Percentiles rank a stretch among this genome's conserved stretches.
phyloP scores from a whole-genome alignment of 108 stramenopile species.

The Poteriospumella lacustris region DNA sequence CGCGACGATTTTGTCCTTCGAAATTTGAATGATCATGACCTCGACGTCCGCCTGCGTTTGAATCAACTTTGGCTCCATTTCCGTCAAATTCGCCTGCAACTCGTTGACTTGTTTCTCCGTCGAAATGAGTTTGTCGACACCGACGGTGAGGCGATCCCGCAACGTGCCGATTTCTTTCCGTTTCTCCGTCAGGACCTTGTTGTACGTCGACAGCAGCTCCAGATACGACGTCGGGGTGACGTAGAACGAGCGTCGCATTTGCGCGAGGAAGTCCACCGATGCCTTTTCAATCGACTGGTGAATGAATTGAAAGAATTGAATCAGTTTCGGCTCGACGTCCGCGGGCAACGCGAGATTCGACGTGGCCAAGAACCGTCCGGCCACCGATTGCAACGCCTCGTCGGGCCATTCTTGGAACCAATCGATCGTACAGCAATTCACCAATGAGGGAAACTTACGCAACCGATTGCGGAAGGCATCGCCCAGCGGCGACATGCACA shows the following conservation, averaged over 20 bases:
- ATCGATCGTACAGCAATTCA: conserved; percentile 62
- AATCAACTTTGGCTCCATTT: conserved; percentile 52
- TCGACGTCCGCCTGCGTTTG: conserved; percentile 50
- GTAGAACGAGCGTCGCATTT: conserved; percentile 53
- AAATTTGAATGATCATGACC: conserved; percentile 45
- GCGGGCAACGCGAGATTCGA: conserved; percentile 40
- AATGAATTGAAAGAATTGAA: conserved; percentile 42
- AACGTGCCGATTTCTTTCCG: conserved; percentile 42
- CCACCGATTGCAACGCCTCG: conserved; percentile 52
- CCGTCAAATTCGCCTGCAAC: conserved; percentile 50
- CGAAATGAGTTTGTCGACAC: conserved; percentile 48
- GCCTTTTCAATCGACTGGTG: conserved; percentile 46
- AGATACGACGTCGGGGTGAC: conserved; percentile 58
- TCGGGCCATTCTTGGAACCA: conserved; percentile 63
- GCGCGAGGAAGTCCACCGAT: conserved; percentile 36
- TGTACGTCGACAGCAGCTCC: conserved; percentile 52
- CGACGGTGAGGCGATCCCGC: conserved; percentile 45
- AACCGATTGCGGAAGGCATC: conserved; percentile 55
- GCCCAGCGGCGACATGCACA: conserved; percentile 57
- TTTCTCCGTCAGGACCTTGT: conserved; percentile 41
- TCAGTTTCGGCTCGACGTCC: conserved; percentile 38
- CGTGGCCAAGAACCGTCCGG: conserved; percentile 37
- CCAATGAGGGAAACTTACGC: conserved; percentile 56
- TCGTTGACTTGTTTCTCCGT: conserved; percentile 51
- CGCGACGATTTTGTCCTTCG: conserved; percentile 46